Conservation (phyloP, 2,329 filamentous ascomycete species). For the Botryotinia narcissicola region DNA sequence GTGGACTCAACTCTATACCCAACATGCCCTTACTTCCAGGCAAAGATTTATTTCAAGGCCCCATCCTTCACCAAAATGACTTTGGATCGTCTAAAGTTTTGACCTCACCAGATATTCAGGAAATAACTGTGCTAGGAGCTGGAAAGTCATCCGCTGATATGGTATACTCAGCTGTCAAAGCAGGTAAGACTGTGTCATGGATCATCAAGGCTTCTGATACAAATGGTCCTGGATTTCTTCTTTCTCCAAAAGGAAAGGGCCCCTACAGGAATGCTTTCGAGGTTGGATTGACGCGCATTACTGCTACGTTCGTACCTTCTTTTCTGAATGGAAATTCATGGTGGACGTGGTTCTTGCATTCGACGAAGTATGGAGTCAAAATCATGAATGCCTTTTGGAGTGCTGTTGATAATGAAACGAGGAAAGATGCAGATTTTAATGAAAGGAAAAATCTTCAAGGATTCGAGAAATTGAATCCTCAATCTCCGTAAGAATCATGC, state of each 20-base stretch:
- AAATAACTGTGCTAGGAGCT: not conserved
- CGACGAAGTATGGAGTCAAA: constrained; percentile 25
- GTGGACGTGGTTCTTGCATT: constrained; percentile 25
- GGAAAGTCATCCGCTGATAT: not conserved
- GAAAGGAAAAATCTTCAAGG: constrained; percentile 30
- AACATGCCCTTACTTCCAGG: not conserved
- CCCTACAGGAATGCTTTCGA: constrained; percentile 25
- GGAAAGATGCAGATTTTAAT: constrained; percentile 31
- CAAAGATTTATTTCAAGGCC: not conserved
- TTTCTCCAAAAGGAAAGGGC: not conserved
- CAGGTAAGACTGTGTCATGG: not conserved
- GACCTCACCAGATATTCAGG: not conserved
- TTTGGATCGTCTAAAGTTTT: not conserved
- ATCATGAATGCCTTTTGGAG: constrained; percentile 29
- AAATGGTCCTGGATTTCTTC: not conserved
- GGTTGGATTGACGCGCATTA: constrained; percentile 22
- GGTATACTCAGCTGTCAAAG: not conserved
- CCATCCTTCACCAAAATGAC: not conserved
- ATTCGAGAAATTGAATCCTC: constrained; percentile 32
- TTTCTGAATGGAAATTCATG: constrained; percentile 24
- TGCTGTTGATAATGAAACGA: constrained; percentile 28
- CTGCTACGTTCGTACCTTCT: constrained; percentile 21
- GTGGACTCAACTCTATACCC: not conserved
- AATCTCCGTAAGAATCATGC: constrained; percentile 29
- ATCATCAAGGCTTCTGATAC: not conserved